Evolutionary conservation across 371 early-diverging fungal genomes (phyloP).

Genomic region (Smittium culicis): DNA sequence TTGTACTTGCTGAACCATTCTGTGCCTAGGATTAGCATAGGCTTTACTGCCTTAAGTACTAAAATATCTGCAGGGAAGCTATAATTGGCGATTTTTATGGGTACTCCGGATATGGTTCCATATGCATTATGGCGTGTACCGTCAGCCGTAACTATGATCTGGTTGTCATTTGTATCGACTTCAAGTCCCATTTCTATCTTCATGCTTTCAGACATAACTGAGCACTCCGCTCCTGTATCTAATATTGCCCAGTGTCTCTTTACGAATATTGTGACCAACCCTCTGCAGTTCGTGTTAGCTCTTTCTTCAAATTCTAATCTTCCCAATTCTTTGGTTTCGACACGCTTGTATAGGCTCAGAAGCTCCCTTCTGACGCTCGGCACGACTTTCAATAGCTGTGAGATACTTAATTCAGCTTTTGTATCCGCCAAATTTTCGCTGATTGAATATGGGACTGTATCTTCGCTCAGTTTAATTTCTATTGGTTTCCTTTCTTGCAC

Average conservation of each 20-base stretch:
- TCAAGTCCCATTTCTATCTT: neutral
- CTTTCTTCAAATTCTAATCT: neutral
- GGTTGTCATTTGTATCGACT: neutral
- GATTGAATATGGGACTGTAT: neutral
- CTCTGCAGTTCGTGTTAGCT: neutral
- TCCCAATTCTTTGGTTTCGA: neutral
- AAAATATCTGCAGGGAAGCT: slow-evolving; percentile 3
- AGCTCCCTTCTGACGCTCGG: neutral
- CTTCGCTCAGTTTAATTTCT: neutral
- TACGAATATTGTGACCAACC: neutral
- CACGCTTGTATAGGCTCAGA: neutral
- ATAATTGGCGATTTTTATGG: neutral
- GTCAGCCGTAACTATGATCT: slow-evolving; percentile 3
- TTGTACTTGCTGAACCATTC: slow-evolving; percentile 1
- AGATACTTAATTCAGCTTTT: neutral
- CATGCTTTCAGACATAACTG: neutral
- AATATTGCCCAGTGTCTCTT: neutral
- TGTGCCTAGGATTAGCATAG: slow-evolving; percentile 1
- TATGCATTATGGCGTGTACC: neutral
- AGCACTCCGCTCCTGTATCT: slow-evolving; percentile 1
- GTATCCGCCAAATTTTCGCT: neutral
- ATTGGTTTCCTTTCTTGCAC: neutral
- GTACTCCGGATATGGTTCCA: neutral
- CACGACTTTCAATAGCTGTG: neutral
- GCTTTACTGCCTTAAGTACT: neutral